These are phyloP conservation scores for Cladosporium cucumerinum DNA, from an alignment of 2,329 filamentous ascomycete species.

Conservation along the genomic window DNA sequence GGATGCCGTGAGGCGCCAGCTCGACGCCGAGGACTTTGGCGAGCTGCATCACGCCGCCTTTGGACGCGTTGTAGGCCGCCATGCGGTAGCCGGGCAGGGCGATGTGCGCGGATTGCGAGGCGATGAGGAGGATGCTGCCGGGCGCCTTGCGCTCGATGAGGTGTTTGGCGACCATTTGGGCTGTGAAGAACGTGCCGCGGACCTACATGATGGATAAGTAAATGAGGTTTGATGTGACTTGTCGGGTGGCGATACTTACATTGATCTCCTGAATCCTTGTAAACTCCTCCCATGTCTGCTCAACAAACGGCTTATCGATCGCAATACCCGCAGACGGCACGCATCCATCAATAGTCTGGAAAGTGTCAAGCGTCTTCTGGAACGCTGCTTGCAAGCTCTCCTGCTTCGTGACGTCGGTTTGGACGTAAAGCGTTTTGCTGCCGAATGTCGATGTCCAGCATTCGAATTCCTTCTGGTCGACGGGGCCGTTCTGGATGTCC, in stretches of 20 bases:
- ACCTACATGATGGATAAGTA: not conserved
- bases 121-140: slow-evolving; percentile 37
- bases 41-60: slow-evolving; percentile 28
- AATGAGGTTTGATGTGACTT: not conserved
- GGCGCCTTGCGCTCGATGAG: slow-evolving; percentile 33
- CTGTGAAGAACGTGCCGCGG: slow-evolving; percentile 37
- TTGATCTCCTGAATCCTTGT: slow-evolving; percentile 38
- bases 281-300: slow-evolving; percentile 32
- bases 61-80: slow-evolving; percentile 30
- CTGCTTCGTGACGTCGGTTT: slow-evolving; percentile 40
- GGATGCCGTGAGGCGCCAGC: slow-evolving; percentile 31
- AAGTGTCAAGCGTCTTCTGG: slow-evolving; percentile 24
- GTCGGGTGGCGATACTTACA: too few relatives aligned
- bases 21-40: slow-evolving; percentile 34
- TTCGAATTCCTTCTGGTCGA: slow-evolving; percentile 22
- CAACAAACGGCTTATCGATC: slow-evolving; percentile 31
- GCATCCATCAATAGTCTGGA: slow-evolving; percentile 28
- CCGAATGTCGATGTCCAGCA: slow-evolving; percentile 53
- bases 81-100: slow-evolving; percentile 34
- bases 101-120: slow-evolving; percentile 35
- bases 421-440: slow-evolving; percentile 50
- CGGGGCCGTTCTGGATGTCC: slow-evolving; percentile 52
- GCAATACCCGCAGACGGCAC: slow-evolving; percentile 33
- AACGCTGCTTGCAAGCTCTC: slow-evolving; percentile 26
- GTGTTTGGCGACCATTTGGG: slow-evolving; percentile 36